Evolutionary conservation across 495 filamentous ascomycete species (phyloP), one percentile per base, ranked within the genome.

Genomic region (Talaromyces borbonicus): DNA sequence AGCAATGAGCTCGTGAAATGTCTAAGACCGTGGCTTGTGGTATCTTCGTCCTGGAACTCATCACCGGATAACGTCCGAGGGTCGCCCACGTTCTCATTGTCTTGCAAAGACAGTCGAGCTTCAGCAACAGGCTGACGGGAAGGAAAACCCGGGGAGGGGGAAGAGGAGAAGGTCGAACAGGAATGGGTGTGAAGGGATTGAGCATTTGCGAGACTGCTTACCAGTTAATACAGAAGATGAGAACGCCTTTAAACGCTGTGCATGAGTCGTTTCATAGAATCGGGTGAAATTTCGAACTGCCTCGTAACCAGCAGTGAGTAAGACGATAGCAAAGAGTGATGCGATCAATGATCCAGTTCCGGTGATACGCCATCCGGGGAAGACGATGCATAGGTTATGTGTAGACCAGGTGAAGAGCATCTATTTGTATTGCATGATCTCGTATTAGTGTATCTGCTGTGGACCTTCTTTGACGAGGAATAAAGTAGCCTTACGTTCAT

Each of bases 361-460:
- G 42, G 67, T 75, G 61, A 97, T 69, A 57, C 82, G 92, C 92
- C 92, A 98, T 67, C 80, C 77, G 52, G 72, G 80, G 73, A 96
- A 98, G 64, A 97, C 74, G 57, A 98, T 90, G 74, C 92, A 98
- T 49, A 98, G 84, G 63, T 96, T 79, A 36, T 77, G 71, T 14
- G 87, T 89, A 54, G 84, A 75, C 93, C 92, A 97, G 43, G 88
- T 98, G 65, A 98, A 98, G 26, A 96, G 78, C 90, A 95, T 97
- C 87, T 93, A 50, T 11, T 14, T 23, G n/a, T 12, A 24, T 26
- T 1, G 18, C 47, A 48, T 50, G n/a, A 26, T 46, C 19, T 51
- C 23, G 7, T 15, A 31, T 22, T 50, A 27, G n/a, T n/a, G n/a
- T n/a, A n/a, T n/a, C n/a, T n/a, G n/a, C n/a, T n/a, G n/a, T n/a